Evolutionary conservation across 2,329 filamentous ascomycete species (phyloP), one percentile per base, ranked within the genome.

Genomic region (Zymoseptoria crescenta): DNA sequence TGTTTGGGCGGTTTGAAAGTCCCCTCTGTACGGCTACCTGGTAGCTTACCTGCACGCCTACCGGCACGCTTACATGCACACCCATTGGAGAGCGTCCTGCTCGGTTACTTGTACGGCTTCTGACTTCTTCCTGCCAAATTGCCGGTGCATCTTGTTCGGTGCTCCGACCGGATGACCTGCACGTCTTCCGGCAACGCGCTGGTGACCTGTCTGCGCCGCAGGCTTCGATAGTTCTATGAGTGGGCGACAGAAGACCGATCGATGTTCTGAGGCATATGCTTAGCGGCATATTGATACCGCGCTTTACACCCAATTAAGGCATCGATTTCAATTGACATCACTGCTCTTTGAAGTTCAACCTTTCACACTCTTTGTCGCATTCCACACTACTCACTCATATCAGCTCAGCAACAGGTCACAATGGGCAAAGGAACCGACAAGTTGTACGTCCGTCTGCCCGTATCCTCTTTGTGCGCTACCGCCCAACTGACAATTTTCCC

Each of bases 361-460:
- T 45, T n/a, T 16, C n/a, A 45, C 35, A 45, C n/a, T n/a, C 16
- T n/a, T n/a, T 45, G 35, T 45, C 35, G 35, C 35, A 45, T 45
- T 45, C 35, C n/a, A 6, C 35, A 45, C n/a, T 45, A 13, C 24
- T 2, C 24, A 24, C 24, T 24, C 24, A 4, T 4, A 24, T 24
- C 24, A 24, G 24, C 24, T 4, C 24, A 24, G 24, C 24, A n/a
- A 45, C 35, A 45, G 1, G 5, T 45, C 35, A 45, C 35, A 4
- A 81, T 50, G 16, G 45, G 21, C 54, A 29, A 49, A 72, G 72
- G 72, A 56, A 74, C 72, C 30, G 72, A 74, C 63, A 74, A 74
- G 67, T 64, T 74, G 69, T 74, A 74, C 71, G 72, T 74, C 70
- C 57, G 72, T 73, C 65, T 59, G 62, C 48, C 59, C 56, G 52